Base-by-base conservation (phyloP, 805 yeast genomes). In the Saccharomycopsis malanga region DNA sequence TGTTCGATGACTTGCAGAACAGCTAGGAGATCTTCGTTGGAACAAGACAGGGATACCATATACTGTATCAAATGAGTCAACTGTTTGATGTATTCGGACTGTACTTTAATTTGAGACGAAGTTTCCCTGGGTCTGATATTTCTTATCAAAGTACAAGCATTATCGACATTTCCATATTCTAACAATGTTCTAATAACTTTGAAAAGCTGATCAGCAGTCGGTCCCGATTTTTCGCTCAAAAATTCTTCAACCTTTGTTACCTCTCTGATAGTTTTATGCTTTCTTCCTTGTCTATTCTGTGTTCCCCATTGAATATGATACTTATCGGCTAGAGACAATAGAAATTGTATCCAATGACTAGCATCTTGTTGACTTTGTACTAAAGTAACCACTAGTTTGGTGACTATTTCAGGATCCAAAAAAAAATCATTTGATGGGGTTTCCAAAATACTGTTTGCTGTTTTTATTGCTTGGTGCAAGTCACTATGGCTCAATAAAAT, bases 401-500 rank as follows among this genome's bases (percentile, higher is more conserved):
- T 9, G 10, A 27, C 30, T 9, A 27, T 7, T 27, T 27, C 30
- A 7, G 30, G 30, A 27, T 27, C 30, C 7, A 27, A 12, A 27
- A 9, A 27, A 12, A 9, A 9, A 12, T 27, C 12, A 27, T 27
- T 12, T 27, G 10, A 7, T 27, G 30, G 30, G 7, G 10, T 27
- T 27, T 27, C 12, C 12, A 27, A 27, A 27, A 27, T 27, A 27
- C 12, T 27, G 10, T 27, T 27, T 12, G 10, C 30, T 7, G 12
- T 27, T 12, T 27, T 27, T 9, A 27, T 12, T 27, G 30, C 30
- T 9, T 27, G 10, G 7, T 27, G 10, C 10, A 27, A 12, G 12
- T 12, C 12, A 12, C 10, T 9, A 27, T 27, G 30, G 12, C 30
- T 27, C 30, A 27, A 27, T 9, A 12, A 7, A 4, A 72, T 61